Conservation (phyloP, 495 filamentous ascomycete genomes). For the Hyaloscypha variabilis region DNA sequence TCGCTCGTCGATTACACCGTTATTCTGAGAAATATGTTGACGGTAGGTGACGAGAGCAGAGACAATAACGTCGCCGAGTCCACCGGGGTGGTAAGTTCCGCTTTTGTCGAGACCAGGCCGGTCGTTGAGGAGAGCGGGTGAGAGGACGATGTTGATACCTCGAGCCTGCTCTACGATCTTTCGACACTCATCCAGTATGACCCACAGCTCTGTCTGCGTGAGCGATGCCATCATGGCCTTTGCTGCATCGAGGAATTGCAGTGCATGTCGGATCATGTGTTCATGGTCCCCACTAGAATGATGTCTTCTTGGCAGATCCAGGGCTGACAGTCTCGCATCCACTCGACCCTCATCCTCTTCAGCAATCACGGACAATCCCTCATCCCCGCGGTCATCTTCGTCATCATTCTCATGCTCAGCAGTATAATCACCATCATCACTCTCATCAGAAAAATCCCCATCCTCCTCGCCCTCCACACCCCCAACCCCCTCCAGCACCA, state of each 20-base stretch:
- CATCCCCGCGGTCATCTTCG: too few species aligned
- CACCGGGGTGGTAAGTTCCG: not conserved
- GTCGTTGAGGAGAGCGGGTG: not conserved
- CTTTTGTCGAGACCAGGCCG: not conserved
- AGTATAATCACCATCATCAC: too few species aligned
- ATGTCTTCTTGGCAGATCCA: too few species aligned
- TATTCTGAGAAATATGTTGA: not conserved
- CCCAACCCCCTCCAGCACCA: too few species aligned
- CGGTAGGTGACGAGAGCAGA: not conserved
- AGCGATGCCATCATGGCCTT: not conserved
- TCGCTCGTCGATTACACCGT: not conserved
- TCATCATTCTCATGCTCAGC: too few species aligned
- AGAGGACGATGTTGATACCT: not conserved
- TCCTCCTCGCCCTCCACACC: not conserved
- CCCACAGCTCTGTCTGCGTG: not conserved
- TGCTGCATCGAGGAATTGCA: not conserved
- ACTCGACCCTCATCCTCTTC: too few species aligned
- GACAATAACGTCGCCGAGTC: not conserved
- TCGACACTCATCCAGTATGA: not conserved
- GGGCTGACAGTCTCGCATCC: too few species aligned
- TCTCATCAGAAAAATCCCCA: not conserved
- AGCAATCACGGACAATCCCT: too few species aligned
- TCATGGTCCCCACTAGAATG: too few species aligned
- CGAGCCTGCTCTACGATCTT: not conserved
- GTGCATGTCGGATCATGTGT: too few species aligned